Evolutionary conservation across 2,329 filamentous ascomycete species (phyloP), one percentile per base, ranked within the genome.

Genomic region (Hirsutella minnesotensis): DNA sequence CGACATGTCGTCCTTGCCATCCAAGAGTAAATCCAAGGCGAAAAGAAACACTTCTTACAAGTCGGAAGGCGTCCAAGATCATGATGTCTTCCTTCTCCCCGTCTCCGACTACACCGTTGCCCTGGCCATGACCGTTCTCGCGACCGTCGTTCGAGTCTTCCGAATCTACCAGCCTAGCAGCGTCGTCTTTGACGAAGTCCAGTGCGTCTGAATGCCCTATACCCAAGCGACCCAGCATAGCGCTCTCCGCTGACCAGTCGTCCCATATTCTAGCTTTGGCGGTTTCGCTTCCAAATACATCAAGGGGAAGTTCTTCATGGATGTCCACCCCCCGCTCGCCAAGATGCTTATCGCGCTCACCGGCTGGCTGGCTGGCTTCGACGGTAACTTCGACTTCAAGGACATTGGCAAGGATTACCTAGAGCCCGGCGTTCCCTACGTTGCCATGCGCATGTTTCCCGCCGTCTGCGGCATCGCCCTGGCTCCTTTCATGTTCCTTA

Each of bases 271-370:
- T 57, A 95, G 88, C 67, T 98, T 98, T 63, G 92, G 92, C 62
- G 92, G 92, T 39, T 98, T 98, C 61, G 92, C 92, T 51, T 87
- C 85, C 55, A 98, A 98, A 66, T 98, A 98, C 65, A 96, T 98
- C 75, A 96, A 98, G 73, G 92, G 92, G 58, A 83, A 76, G 62
- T 98, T 98, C 76, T 98, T 98, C 66, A 98, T 98, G 92, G 92
- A 98, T 61, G 92, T 98, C n/a, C 92, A 98, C 61, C 92, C 92
- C 27, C 92, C 92, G 38, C 75, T 98, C 47, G 92, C 92, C 51
- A 98, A 98, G 72, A 79, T 98, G 60, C 80, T 98, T 53, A 90
- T 98, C 56, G 94, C 92, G 41, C 77, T 98, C 47, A 88, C 89
- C 49, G 92, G 90, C 53, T 98, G 85, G 81, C 66, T 95, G 49